These are phyloP conservation scores for Aspergillus egyptiacus DNA, from an alignment of 495 filamentous ascomycete species.

Conservation along the genomic window DNA sequence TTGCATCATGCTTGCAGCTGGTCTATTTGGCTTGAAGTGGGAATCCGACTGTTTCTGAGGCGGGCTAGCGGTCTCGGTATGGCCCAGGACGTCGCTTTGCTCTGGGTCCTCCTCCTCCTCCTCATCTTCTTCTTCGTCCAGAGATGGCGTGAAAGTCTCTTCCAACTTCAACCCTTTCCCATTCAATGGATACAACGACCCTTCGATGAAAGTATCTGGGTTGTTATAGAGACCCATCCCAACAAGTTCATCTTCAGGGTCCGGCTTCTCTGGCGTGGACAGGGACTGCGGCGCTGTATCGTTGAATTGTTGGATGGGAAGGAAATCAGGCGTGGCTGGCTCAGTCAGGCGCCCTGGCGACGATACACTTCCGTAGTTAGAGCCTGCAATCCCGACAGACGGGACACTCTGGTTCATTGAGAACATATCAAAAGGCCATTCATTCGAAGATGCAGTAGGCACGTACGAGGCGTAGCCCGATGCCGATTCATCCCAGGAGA, in stretches of 20 bases:
- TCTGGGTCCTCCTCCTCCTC: slow-evolving; percentile 35
- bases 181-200: slow-evolving; percentile 37
- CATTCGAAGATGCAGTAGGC: slow-evolving; percentile 25
- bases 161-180: slow-evolving; percentile 79
- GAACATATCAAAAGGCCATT: slow-evolving; percentile 37
- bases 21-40: slow-evolving; percentile 23
- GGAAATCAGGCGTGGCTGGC: slow-evolving; percentile 58
- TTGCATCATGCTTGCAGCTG: slow-evolving; percentile 34
- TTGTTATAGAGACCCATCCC: slow-evolving; percentile 80
- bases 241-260: slow-evolving; percentile 62
- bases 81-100: slow-evolving; percentile 9
- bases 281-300: slow-evolving; percentile 4
- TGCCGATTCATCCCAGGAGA: slow-evolving; percentile 25
- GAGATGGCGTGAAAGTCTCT: slow-evolving; percentile 73
- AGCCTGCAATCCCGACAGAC: slow-evolving; percentile 26
- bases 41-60: slow-evolving; percentile 10
- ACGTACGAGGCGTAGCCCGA: slow-evolving; percentile 18
- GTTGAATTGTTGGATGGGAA: slow-evolving; percentile 39
- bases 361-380: slow-evolving; percentile 36
- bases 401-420: slow-evolving; percentile 36
- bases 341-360: slow-evolving; percentile 38
- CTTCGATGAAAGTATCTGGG: slow-evolving; percentile 47
- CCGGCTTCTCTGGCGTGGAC: slow-evolving; percentile 24
- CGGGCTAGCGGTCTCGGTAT: not conserved
- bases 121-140: slow-evolving; percentile 46